phyloP scores from a whole-genome alignment of 2,329 filamentous ascomycete genomes.

The Neonectria neomacrospora region DNA sequence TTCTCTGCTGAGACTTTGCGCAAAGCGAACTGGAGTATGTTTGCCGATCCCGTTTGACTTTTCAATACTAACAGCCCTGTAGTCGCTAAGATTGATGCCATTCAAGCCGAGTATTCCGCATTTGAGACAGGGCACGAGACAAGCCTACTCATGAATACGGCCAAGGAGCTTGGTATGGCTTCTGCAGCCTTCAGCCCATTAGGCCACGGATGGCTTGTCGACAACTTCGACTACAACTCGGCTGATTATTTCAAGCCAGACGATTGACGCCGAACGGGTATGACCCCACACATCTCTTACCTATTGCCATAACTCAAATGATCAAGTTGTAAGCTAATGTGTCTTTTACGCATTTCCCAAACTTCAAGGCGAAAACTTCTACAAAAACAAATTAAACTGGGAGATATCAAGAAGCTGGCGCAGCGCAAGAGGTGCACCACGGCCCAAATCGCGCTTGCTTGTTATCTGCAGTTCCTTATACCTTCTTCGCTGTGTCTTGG shows the following conservation, averaged over 20 bases:
- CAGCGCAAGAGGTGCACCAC: slow-evolving; percentile 43
- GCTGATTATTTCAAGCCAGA: slow-evolving; percentile 58
- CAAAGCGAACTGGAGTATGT: slow-evolving; percentile 56
- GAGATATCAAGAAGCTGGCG: slow-evolving; percentile 54
- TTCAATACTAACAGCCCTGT: not conserved
- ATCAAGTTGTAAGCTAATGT: not conserved
- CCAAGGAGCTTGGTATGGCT: slow-evolving; percentile 53
- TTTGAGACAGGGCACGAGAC: slow-evolving; percentile 56
- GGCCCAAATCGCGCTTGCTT: slow-evolving; percentile 53
- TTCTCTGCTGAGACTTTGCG: slow-evolving; percentile 57
- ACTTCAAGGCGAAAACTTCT: slow-evolving; percentile 58
- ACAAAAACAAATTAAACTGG: slow-evolving; percentile 55
- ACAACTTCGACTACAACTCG: slow-evolving; percentile 54
- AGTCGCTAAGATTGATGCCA: slow-evolving; percentile 59
- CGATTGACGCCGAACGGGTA: slow-evolving; percentile 54
- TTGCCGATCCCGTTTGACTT: too few relatives aligned
- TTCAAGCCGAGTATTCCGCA: slow-evolving; percentile 59
- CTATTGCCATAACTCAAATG: not conserved
- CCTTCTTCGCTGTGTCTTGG: too few relatives aligned
- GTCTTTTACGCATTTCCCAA: slow-evolving; percentile 40
- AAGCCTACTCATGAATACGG: slow-evolving; percentile 53
- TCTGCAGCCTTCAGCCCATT: slow-evolving; percentile 60
- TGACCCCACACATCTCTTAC: slow-evolving; percentile 18
- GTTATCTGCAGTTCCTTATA: too few relatives aligned
- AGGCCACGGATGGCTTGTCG: slow-evolving; percentile 59